These are phyloP conservation scores for Dictyostelium intermedium DNA, from an alignment of 78 protist species.

Conservation along the genomic window DNA sequence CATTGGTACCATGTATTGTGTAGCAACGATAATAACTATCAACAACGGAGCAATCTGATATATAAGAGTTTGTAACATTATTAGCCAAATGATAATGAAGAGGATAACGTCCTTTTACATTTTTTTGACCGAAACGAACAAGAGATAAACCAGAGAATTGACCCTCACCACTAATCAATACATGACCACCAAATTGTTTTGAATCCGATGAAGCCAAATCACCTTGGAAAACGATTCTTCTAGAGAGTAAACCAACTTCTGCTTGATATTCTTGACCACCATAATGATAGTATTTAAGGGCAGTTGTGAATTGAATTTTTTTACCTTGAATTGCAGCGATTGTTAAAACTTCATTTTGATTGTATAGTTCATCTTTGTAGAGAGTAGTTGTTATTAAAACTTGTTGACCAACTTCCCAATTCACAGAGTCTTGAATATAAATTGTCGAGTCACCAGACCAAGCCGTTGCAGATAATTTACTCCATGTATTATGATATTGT, in stretches of 20 bases:
- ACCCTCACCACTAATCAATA: slow-evolving; percentile 35
- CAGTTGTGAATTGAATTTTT: slow-evolving; percentile 4
- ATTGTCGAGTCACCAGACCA: slow-evolving; percentile 49
- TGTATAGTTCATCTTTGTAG: slow-evolving; percentile 21
- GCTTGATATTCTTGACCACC: slow-evolving; percentile 85
- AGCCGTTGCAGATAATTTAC: slow-evolving; percentile 66
- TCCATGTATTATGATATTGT: slow-evolving; percentile 82
- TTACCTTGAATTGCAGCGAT: slow-evolving; percentile 36
- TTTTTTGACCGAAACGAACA: slow-evolving; percentile 82
- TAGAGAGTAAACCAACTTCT: slow-evolving; percentile 81
- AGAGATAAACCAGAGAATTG: slow-evolving; percentile 68
- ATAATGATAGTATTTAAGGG: slow-evolving; percentile 60
- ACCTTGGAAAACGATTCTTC: slow-evolving; percentile 63
- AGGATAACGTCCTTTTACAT: slow-evolving; percentile 85
- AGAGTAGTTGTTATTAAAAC: slow-evolving; percentile 77
- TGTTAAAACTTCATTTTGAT: slow-evolving; percentile 83
- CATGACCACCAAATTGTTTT: slow-evolving; percentile 67
- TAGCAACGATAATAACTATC: slow-evolving; percentile 68
- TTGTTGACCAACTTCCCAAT: slow-evolving; percentile 85
- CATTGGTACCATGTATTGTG: slow-evolving; percentile 84
- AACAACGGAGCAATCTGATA: slow-evolving; percentile 53
- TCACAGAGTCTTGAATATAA: slow-evolving; percentile 67
- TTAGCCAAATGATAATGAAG: slow-evolving; percentile 79
- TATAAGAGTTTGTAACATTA: not conserved
- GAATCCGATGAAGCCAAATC: slow-evolving; percentile 5